Base-by-base conservation (phyloP, 176 grass and related monocot species). In the Ampelocalamus luodianensis region DNA sequence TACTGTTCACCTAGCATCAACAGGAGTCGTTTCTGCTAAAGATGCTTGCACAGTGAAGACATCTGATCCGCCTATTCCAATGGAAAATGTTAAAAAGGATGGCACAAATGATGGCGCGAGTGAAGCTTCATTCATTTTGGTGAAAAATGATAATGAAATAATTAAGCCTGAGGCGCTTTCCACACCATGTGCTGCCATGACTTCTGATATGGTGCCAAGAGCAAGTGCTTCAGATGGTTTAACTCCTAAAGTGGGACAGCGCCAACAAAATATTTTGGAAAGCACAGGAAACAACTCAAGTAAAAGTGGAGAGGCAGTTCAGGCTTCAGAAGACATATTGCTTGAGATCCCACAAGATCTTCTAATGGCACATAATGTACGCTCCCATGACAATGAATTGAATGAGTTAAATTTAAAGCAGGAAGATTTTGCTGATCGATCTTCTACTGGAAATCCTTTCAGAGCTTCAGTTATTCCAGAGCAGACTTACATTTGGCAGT, bases 401-500 rank as follows among this genome's bases (percentile, higher is more conserved):
- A 69, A 89, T 85, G 82, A 84, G 72, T 9, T 17, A 1, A 78
- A 90, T 84, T 36, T 78, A 71, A 82, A 86, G 70, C 46, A 69
- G 43, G 75, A 88, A 89, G 62, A 50, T 83, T 88, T 80, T 55
- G 36, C 63, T 65, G 90, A 91, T 90, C 78, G 84, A 78, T 79
- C 85, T 76, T 84, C 80, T 87, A 58, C 77, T 82, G 51, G 39
- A 53, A 91, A 68, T 86, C 74, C 67, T 78, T 86, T 80, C 37
- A 82, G 75, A 87, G 79, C 86, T 85, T 70, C 82, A 67, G 89
- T 67, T 82, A 88, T 94, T 87, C 97, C 97, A 80, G 90, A 96
- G 53, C 88, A 92, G 72, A 86, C 91, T 70, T 96, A 91, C 77
- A 89, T 94, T 74, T 99, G 97, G 97, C 93, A 92, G 97, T 99